Evolutionary conservation across 352 stramenopile species (phyloP).

Genomic region (Phytophthora pini): DNA sequence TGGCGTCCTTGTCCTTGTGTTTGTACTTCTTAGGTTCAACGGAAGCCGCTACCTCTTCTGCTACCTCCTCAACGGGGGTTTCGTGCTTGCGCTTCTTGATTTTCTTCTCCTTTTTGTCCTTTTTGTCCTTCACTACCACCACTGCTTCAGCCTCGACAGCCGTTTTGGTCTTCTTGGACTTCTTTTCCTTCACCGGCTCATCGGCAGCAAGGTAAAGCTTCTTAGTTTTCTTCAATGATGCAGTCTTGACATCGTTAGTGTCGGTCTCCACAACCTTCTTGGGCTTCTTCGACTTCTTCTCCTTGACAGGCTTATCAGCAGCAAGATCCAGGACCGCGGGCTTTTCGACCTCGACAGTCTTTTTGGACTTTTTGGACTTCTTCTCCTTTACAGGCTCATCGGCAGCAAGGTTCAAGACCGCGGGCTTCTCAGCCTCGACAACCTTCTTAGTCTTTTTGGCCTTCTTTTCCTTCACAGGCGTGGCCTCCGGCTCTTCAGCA

Average conservation of each 20-base stretch:
- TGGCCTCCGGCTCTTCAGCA: conserved; percentile 14
- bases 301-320: conserved; percentile 8
- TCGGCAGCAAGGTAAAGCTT: too few relatives aligned
- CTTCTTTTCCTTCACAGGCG: conserved; percentile 19
- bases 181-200: conserved; percentile 32
- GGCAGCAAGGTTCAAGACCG: too few relatives aligned
- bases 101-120: conserved; percentile 41
- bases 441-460: conserved; percentile 47
- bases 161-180: conserved; percentile 31
- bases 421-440: too few relatives aligned
- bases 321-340: not conserved
- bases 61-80: conserved; percentile 25
- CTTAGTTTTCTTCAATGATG: too few relatives aligned
- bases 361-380: conserved; percentile 31
- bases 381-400: conserved; percentile 27
- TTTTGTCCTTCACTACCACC: conserved; percentile 22
- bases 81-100: conserved; percentile 46
- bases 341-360: conserved; percentile 20
- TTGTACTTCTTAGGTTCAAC: conserved; percentile 38
- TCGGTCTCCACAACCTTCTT: conserved; percentile 29
- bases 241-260: too few relatives aligned
- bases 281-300: conserved; percentile 34
- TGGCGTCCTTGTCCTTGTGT: conserved; percentile 40
- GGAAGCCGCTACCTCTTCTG: conserved; percentile 29
- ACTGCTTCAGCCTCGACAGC: conserved; percentile 17